Conservation (phyloP, 495 filamentous ascomycete species). For the Penicillium ochrochloron region DNA sequence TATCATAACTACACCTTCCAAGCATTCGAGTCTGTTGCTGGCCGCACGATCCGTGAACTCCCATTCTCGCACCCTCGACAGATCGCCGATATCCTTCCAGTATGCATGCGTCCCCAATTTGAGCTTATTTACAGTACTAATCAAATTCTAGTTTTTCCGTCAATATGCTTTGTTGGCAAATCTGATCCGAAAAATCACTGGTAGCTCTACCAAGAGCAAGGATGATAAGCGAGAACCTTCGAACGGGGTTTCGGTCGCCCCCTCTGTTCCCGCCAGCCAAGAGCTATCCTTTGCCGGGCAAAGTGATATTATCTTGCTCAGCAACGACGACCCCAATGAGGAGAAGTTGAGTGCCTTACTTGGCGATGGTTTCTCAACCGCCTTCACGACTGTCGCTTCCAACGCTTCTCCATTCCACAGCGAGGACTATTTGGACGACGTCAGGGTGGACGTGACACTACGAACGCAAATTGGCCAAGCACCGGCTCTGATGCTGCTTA, state of each 20-base stretch:
- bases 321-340: conserved; percentile 48
- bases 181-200: conserved; percentile 66
- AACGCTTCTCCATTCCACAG: conserved; percentile 2
- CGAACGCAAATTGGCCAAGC: conserved; percentile 50
- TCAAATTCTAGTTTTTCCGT: conserved; percentile 55
- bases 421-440: conserved; percentile 26
- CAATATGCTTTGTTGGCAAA: conserved; percentile 74
- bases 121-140: conserved; percentile 15
- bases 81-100: conserved; percentile 74
- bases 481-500: conserved; percentile 49
- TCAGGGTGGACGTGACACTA: conserved; percentile 51
- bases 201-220: conserved; percentile 27
- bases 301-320: conserved; percentile 36
- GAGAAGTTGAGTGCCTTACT: conserved; percentile 40
- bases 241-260: conserved; percentile 4
- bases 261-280: not conserved
- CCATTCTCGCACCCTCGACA: conserved; percentile 89
- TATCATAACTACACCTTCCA: conserved; percentile 72
- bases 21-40: conserved; percentile 70
- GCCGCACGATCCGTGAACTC: conserved; percentile 68
- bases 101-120: conserved; percentile 26
- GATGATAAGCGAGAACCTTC: conserved; percentile 11
- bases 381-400: conserved; percentile 1
- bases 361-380: conserved; percentile 11
- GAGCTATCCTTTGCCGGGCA: conserved; percentile 14